Conservation (phyloP, 768 basidiomycete species). For the Bullera alba region DNA sequence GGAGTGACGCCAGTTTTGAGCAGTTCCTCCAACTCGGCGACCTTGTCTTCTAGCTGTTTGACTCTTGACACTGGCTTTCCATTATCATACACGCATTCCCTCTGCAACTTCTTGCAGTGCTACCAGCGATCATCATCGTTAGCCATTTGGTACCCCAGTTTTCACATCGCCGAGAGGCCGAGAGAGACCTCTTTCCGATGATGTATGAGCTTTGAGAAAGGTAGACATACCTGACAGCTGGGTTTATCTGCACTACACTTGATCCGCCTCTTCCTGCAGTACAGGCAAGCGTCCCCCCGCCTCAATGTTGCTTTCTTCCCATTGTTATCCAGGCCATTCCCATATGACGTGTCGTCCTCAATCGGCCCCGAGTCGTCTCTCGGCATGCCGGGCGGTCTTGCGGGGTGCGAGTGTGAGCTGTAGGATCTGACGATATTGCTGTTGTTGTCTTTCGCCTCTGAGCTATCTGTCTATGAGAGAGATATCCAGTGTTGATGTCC, state of each 20-base stretch:
- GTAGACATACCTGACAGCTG: conserved; percentile 15
- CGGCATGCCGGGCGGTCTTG: conserved; percentile 3
- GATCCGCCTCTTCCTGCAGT: conserved; percentile 36
- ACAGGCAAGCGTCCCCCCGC: conserved; percentile 37
- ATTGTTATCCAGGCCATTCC: not conserved
- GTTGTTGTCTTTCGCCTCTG: too few relatives aligned
- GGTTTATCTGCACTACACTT: conserved; percentile 33
- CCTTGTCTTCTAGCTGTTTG: conserved; percentile 39
- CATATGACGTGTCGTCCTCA: too few relatives aligned
- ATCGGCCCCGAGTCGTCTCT: conserved; percentile 6
- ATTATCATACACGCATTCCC: conserved; percentile 35
- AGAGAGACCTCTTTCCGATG: too few relatives aligned
- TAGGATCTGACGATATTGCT: too few relatives aligned
- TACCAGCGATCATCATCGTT: not conserved
- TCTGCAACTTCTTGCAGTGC: conserved; percentile 26
- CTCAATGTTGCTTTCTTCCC: conserved; percentile 15
- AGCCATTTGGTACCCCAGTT: not conserved
- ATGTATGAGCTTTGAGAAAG: not conserved
- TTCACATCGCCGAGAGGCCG: too few relatives aligned
- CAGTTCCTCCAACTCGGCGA: conserved; percentile 28
- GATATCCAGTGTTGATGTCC: too few relatives aligned
- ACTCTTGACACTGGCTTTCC: conserved; percentile 38
- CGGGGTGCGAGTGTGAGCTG: not conserved
- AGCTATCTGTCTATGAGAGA: too few relatives aligned
- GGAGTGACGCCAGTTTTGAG: conserved; percentile 14